Percentiles rank a stretch among this genome's conserved stretches.
These are phyloP conservation scores for Micromonas pusilla DNA, from an alignment of 139 green algal genomes.

Conservation along the genomic window DNA sequence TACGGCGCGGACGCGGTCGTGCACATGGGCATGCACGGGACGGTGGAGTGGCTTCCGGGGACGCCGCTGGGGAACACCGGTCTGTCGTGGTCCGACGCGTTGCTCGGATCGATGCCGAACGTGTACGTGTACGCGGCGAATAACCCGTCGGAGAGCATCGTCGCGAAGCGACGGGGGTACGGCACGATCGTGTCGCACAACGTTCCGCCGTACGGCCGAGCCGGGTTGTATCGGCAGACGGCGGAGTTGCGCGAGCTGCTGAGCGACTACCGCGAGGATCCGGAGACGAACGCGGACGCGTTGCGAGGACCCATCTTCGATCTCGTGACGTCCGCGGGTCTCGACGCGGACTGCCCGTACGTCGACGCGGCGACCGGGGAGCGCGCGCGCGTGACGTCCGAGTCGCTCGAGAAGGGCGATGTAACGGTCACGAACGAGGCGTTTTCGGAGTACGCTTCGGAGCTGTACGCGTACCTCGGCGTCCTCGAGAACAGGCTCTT, in stretches of 20 bases:
- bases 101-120: conserved; percentile 83
- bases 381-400: conserved; percentile 30
- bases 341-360: conserved; percentile 69
- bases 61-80: conserved; percentile 76
- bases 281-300: conserved; percentile 5
- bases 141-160: conserved; percentile 87
- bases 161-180: conserved; percentile 93
- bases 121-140: conserved; percentile 90
- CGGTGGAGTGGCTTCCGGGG: conserved; percentile 93
- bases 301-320: conserved; percentile 55
- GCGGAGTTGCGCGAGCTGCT: conserved; percentile 69
- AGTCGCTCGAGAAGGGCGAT: conserved; percentile 39
- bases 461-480: conserved; percentile 79
- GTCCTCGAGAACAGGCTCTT: conserved; percentile 90
- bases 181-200: conserved; percentile 92
- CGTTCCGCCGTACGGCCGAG: conserved; percentile 87
- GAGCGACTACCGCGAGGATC: conserved; percentile 65
- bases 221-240: conserved; percentile 96
- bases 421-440: conserved; percentile 16
- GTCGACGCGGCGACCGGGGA: background rate
- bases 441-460: conserved; percentile 62
- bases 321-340: conserved; percentile 35
- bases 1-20: conserved; percentile 79
- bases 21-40: conserved; percentile 98
- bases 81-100: conserved; percentile 49